phyloP scores from a whole-genome alignment of 2,329 filamentous ascomycete species.

The Annulohypoxylon truncatum region DNA sequence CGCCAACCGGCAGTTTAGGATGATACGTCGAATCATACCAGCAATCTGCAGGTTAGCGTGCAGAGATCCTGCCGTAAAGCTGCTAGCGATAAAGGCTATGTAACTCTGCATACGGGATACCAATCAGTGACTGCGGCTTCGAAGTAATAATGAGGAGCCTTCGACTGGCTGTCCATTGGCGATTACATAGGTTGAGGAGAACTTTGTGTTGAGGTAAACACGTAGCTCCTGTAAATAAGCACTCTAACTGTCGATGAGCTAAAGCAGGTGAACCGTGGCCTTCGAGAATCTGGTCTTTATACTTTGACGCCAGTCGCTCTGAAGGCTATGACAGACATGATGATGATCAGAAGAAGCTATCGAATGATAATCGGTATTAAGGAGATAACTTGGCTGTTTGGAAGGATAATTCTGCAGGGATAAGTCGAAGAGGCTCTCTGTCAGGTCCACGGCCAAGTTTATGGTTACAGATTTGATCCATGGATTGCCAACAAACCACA shows the following conservation, averaged over 20 bases:
- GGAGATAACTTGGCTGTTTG: too few species aligned
- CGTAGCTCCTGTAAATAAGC: constrained; percentile 24
- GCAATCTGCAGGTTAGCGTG: constrained; percentile 27
- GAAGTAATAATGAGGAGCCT: constrained; percentile 11
- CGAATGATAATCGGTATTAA: not conserved
- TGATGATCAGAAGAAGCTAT: constrained; percentile 6
- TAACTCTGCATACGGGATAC: constrained; percentile 25
- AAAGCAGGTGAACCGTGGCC: constrained; percentile 7
- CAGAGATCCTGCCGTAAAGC: constrained; percentile 29
- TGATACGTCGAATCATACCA: constrained; percentile 35
- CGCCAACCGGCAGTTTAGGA: constrained; percentile 31
- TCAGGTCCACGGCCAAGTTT: not conserved
- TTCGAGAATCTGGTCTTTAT: constrained; percentile 6
- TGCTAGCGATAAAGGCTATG: constrained; percentile 25
- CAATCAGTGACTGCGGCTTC: constrained; percentile 17
- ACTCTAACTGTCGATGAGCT: not conserved
- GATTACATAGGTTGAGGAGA: constrained; percentile 6
- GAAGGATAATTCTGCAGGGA: not conserved
- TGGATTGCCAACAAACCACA: constrained; percentile 16
- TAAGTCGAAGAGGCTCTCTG: not conserved
- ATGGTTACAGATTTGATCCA: not conserved
- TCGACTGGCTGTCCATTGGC: constrained; percentile 16
- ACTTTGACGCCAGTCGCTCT: constrained; percentile 4
- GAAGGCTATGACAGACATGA: not conserved
- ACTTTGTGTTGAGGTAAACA: constrained; percentile 9